Conservation (phyloP, 768 basidiomycete species). For the Ramaria sp. region DNA sequence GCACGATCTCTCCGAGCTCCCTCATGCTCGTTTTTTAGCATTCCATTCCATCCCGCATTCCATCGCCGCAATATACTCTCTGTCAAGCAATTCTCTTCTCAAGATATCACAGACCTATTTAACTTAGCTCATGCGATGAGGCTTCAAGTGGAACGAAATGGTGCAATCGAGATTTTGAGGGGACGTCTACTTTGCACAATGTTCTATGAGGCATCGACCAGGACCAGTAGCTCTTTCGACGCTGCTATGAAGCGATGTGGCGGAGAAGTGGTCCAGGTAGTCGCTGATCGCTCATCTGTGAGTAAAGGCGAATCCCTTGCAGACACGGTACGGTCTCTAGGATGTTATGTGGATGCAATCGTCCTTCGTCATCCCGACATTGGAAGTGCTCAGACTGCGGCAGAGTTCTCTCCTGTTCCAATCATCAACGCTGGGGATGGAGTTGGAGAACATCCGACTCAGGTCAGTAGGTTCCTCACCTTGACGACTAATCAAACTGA, state of each 20-base stretch:
- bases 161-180: conserved; percentile 77
- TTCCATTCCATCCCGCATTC: conserved; percentile 75
- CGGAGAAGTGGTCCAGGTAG: conserved; percentile 88
- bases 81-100: conserved; percentile 78
- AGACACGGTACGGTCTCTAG: conserved; percentile 89
- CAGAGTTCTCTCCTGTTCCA: conserved; percentile 91
- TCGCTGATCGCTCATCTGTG: conserved; percentile 75
- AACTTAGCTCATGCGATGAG: conserved; percentile 95
- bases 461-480: no score
- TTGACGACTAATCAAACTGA: no score
- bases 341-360: conserved; percentile 90
- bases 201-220: conserved; percentile 96
- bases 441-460: conserved; percentile 96
- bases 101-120: conserved; percentile 85
- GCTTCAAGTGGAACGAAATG: conserved; percentile 86
- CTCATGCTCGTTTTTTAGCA: conserved; percentile 28
- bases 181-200: conserved; percentile 85
- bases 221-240: conserved; percentile 93
- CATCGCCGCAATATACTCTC: conserved; percentile 87
- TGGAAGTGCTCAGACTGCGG: conserved; percentile 84
- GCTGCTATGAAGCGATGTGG: conserved; percentile 98
- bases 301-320: conserved; percentile 88
- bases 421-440: conserved; percentile 97
- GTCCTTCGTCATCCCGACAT: conserved; percentile 91
- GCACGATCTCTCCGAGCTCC: conserved; percentile 16